These are phyloP conservation scores for Phlyctochytrium bullatum DNA, from an alignment of 192 early-diverging fungal genomes.

Conservation along the genomic window DNA sequence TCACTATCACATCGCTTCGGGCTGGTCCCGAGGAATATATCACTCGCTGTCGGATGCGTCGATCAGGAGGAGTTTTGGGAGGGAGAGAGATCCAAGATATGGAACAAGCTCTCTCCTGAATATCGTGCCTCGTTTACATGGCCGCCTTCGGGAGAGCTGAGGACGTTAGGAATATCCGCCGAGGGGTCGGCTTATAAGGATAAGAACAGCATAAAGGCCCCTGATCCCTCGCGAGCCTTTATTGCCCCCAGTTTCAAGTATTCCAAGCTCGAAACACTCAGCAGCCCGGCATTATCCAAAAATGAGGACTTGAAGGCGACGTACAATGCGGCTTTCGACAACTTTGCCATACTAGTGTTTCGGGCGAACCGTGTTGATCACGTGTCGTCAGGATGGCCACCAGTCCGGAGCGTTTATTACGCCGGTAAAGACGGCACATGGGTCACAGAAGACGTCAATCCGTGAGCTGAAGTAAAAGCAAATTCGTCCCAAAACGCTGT, in stretches of 20 bases:
- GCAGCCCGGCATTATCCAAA: slow-evolving; percentile 5
- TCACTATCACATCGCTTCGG: slow-evolving; percentile 63
- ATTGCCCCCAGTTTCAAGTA: neutral
- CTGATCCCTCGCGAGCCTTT: neutral
- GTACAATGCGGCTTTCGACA: slow-evolving; percentile 71
- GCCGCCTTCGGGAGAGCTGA: slow-evolving; percentile 58
- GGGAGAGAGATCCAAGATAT: slow-evolving; percentile 51
- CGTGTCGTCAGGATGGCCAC: slow-evolving; percentile 28
- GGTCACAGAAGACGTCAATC: slow-evolving; percentile 34
- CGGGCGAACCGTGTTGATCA: slow-evolving; percentile 64
- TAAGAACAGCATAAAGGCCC: neutral
- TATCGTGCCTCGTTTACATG: slow-evolving; percentile 69
- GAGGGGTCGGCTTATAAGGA: neutral
- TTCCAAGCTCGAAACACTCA: neutral
- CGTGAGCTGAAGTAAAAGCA: slow-evolving; percentile 23
- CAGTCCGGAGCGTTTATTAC: slow-evolving; percentile 24
- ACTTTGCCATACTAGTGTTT: slow-evolving; percentile 71
- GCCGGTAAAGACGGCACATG: slow-evolving; percentile 31
- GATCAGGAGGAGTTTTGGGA: slow-evolving; percentile 67
- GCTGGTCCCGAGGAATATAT: slow-evolving; percentile 48
- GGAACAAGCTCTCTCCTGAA: slow-evolving; percentile 52
- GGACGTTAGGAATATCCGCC: neutral
- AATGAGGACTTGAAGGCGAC: slow-evolving; percentile 53
- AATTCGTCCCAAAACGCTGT: too few species aligned
- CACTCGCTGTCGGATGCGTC: slow-evolving; percentile 22